A percentile compares a stretch with the other conserved stretches of the same genome.
Evolutionary conservation across 306 rosid genomes (phyloP).

Genomic region (Pterocarpus santalinus): DNA sequence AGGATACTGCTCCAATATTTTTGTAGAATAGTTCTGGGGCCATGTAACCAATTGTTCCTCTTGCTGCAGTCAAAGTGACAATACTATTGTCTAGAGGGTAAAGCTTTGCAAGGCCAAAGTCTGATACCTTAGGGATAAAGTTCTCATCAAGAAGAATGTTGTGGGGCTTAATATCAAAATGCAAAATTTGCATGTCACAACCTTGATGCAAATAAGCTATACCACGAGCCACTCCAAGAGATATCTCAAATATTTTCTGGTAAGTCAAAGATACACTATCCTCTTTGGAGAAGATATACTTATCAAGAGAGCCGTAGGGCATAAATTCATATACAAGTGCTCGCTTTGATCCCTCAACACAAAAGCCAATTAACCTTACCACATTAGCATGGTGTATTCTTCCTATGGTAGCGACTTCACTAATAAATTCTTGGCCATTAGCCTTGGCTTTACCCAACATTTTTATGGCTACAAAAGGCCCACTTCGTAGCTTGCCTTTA

Average conservation of each 20-base stretch:
- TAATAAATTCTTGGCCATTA: conserved; percentile 21
- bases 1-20: neutral
- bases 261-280: neutral
- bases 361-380: conserved; percentile 7
- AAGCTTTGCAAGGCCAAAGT: neutral
- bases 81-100: neutral
- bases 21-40: neutral
- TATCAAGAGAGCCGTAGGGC: conserved; percentile 40
- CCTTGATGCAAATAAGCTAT: no score
- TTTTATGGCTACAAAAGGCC: conserved; percentile 25
- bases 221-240: no score
- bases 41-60: neutral
- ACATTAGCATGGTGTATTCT: conserved; percentile 35
- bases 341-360: conserved; percentile 23
- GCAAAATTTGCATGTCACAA: no score
- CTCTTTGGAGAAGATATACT: conserved; percentile 31
- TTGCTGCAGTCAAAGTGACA: neutral
- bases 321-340: conserved; percentile 44
- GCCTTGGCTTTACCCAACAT: conserved; percentile 33
- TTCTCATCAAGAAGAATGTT: neutral
- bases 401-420: conserved; percentile 36
- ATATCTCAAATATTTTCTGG: no score
- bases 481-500: conserved; percentile 40
- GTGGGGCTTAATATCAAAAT: neutral
- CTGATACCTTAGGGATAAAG: neutral